A percentile compares a stretch with the other conserved stretches of the same genome.
These are phyloP conservation scores for Pyrenophora graminea DNA, from an alignment of 2,329 filamentous ascomycete species.

Conservation along the genomic window DNA sequence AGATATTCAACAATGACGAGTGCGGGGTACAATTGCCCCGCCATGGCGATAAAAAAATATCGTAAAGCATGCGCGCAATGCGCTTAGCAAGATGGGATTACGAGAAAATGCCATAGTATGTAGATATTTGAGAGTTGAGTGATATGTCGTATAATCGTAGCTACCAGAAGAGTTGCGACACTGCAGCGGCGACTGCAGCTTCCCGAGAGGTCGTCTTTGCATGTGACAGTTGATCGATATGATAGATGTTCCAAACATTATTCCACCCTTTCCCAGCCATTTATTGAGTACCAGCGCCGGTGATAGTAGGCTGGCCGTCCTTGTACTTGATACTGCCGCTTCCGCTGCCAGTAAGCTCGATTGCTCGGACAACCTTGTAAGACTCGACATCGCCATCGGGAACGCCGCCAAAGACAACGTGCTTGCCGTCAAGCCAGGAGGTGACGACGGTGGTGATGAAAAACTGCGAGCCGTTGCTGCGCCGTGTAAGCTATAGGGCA, in stretches of 20 bases:
- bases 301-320: constrained; percentile 59
- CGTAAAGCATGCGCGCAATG: neutral
- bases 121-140: no score
- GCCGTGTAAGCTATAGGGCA: constrained; percentile 17
- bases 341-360: constrained; percentile 63
- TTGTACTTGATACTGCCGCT: constrained; percentile 58
- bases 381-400: constrained; percentile 56
- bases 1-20: constrained; percentile 4
- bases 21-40: constrained; percentile 15
- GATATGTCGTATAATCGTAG: constrained; percentile 6
- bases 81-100: neutral
- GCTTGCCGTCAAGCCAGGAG: constrained; percentile 74
- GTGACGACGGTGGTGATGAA: constrained; percentile 72
- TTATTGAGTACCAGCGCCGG: constrained; percentile 55
- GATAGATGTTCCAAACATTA: neutral
- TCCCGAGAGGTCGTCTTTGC: constrained; percentile 8
- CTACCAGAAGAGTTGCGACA: neutral
- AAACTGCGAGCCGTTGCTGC: constrained; percentile 72
- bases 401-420: constrained; percentile 85
- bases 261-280: constrained; percentile 9
- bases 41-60: constrained; percentile 10
- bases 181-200: neutral
- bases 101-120: no score
- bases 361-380: constrained; percentile 60
- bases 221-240: neutral